Base-by-base conservation (phyloP, 805 yeast species). In the Sungouiella blattae region DNA sequence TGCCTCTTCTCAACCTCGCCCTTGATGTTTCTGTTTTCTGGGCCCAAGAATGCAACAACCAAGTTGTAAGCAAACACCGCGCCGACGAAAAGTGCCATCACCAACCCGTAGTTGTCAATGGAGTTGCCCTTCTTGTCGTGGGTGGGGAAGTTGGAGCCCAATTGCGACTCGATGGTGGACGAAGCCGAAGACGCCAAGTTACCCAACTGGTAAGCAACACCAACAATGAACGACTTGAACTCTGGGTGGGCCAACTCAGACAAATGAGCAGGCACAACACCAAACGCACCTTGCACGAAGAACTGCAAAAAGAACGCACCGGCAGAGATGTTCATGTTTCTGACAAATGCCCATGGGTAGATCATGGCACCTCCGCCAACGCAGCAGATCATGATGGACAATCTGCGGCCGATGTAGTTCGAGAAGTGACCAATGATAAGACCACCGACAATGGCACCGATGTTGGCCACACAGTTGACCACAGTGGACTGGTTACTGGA, bases 401-500 rank as follows among this genome's bases (percentile, higher is more conserved):
- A 52, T 43, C 89, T 69, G 48, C 89, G 69, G 11, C 88, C 89
- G 15, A 75, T 48, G 21, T 72, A 58, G 43, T 74, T 78, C 4
- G 82, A 73, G 12, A 72, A 25, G 46, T 78, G 83, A 29, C 81
- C 82, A 73, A 77, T 60, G 17, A 72, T 39, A 18, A 80, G 48
- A 47, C 87, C 87, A 28, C 91, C 91, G 26, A 32, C 49, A 37
- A 81, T 64, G 11, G 85, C 88, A 30, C 88, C 88, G 12, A 81
- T 41, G 47, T 80, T 83, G 6, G 81, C 77, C 11, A 81, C 78
- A 15, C 71, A 69, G 62, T 76, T 76, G 30, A 80, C 76, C 13
- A 78, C 80, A 0, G 87, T 80, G 21, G 71, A 57, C 13, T 67
- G 61, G 52, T 82, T 61, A 3, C 53, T 44, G 17, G 70, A 52